phyloP scores from a whole-genome alignment of 306 rosid genomes.

The Trichosanthes truncata region DNA sequence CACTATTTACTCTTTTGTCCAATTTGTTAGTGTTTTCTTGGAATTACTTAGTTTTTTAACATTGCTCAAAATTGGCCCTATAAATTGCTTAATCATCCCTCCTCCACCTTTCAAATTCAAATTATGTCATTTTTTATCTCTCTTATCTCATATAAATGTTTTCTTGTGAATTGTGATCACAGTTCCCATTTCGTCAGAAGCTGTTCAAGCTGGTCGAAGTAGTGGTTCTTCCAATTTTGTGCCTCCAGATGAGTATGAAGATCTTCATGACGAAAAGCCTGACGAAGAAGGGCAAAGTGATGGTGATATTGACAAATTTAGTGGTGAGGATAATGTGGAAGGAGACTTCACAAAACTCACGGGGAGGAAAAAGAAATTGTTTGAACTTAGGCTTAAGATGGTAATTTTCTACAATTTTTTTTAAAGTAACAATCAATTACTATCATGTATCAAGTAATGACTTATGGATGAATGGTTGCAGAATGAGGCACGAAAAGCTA shows the following conservation, averaged over 20 bases:
- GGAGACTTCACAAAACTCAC: constrained; percentile 37
- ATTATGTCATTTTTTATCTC: background rate
- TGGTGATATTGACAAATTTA: constrained; percentile 37
- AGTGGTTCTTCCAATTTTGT: constrained; percentile 23
- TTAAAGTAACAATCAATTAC: background rate
- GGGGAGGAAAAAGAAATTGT: constrained; percentile 68
- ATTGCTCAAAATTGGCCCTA: background rate
- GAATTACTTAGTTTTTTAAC: background rate
- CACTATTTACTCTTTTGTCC: background rate
- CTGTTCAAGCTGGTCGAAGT: constrained; percentile 30
- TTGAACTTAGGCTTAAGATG: constrained; percentile 83
- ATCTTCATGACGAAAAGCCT: constrained; percentile 36
- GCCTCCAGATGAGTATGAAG: constrained; percentile 32
- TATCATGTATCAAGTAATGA: background rate
- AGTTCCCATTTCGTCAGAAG: constrained; percentile 24
- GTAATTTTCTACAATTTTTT: constrained; percentile 24
- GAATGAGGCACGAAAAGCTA: constrained; percentile 82
- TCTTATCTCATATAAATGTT: background rate
- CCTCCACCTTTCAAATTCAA: background rate
- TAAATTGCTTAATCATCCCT: background rate
- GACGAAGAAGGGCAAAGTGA: constrained; percentile 37
- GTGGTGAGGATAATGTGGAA: constrained; percentile 18
- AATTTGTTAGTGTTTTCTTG: background rate
- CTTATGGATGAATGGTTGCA: constrained; percentile 17
- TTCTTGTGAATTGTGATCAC: background rate